These are phyloP conservation scores for Lanmaoa pseudosensibilis DNA, from an alignment of 768 basidiomycete species.

Conservation along the genomic window DNA sequence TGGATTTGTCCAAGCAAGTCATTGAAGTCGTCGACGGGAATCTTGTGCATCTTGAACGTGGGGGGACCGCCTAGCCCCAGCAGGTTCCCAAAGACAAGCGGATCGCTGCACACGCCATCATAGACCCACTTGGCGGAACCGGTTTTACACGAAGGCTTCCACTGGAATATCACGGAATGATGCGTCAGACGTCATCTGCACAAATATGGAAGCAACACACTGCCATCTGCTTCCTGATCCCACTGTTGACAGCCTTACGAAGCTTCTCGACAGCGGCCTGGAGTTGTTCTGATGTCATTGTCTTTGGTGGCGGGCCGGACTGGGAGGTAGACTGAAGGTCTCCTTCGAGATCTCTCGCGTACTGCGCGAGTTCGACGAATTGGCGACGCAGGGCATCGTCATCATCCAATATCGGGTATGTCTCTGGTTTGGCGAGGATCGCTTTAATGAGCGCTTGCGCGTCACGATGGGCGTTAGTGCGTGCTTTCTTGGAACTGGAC, in stretches of 20 bases:
- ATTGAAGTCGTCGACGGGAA: constrained; percentile 37
- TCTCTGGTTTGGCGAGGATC: constrained; percentile 39
- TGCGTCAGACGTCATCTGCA: not conserved
- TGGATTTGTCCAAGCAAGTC: constrained; percentile 35
- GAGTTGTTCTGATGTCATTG: constrained; percentile 41
- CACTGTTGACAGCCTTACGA: constrained; percentile 43
- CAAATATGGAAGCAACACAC: constrained; percentile 17
- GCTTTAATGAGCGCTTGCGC: constrained; percentile 37
- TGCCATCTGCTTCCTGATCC: constrained; percentile 53
- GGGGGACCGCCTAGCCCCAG: constrained; percentile 45
- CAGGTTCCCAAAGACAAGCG: constrained; percentile 47
- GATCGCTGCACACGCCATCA: constrained; percentile 50
- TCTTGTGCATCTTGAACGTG: constrained; percentile 51
- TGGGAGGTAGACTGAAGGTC: constrained; percentile 23
- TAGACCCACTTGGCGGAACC: constrained; percentile 50
- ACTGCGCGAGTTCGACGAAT: constrained; percentile 34
- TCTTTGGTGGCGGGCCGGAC: constrained; percentile 19
- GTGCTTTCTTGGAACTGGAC: constrained; percentile 33
- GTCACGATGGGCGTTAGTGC: constrained; percentile 25
- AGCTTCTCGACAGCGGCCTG: constrained; percentile 46
- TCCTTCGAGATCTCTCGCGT: constrained; percentile 35
- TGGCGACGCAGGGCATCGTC: constrained; percentile 31
- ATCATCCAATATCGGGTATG: constrained; percentile 37
- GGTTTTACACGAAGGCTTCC: constrained; percentile 50
- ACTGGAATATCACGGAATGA: constrained; percentile 33